Percentiles rank a stretch among this genome's conserved stretches.
Evolutionary conservation across 106 monocot genomes (phyloP).

Genomic region (Dactylorhiza incarnata): DNA sequence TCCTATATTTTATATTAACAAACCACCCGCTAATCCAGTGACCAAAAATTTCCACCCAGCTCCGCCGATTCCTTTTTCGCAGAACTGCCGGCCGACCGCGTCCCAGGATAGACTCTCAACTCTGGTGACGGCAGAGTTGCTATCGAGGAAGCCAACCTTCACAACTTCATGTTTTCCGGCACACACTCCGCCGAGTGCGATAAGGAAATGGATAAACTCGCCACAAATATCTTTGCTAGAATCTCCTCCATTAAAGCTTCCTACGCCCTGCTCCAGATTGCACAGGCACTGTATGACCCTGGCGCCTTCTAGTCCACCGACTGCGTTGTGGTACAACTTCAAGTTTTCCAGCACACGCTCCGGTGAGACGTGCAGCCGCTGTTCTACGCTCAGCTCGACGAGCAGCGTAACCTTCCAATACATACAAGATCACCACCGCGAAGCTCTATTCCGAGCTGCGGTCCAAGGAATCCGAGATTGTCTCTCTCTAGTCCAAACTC

Average conservation of each 20-base stretch:
- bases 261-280: conserved; percentile 77
- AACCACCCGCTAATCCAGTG: no score
- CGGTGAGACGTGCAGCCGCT: not conserved
- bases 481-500: conserved; percentile 24
- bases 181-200: not conserved
- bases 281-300: conserved; percentile 63
- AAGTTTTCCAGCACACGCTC: conserved; percentile 3
- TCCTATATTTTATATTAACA: no score
- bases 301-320: conserved; percentile 54
- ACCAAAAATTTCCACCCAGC: no score
- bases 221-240: conserved; percentile 52
- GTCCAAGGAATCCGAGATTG: conserved; percentile 29
- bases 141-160: not conserved
- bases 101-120: not conserved
- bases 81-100: no score
- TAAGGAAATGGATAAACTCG: conserved; percentile 16
- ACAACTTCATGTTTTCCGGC: conserved; percentile 11
- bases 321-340: conserved; percentile 34
- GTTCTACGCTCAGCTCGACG: conserved; percentile 53
- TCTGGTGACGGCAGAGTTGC: not conserved
- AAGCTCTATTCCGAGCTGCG: conserved; percentile 52
- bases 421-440: conserved; percentile 51
- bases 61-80: no score
- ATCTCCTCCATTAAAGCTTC: conserved; percentile 69
- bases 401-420: conserved; percentile 57